A percentile compares a stretch with the other conserved stretches of the same genome.
Conservation (phyloP, 768 basidiomycete genomes). For the Amanita phalloides region DNA sequence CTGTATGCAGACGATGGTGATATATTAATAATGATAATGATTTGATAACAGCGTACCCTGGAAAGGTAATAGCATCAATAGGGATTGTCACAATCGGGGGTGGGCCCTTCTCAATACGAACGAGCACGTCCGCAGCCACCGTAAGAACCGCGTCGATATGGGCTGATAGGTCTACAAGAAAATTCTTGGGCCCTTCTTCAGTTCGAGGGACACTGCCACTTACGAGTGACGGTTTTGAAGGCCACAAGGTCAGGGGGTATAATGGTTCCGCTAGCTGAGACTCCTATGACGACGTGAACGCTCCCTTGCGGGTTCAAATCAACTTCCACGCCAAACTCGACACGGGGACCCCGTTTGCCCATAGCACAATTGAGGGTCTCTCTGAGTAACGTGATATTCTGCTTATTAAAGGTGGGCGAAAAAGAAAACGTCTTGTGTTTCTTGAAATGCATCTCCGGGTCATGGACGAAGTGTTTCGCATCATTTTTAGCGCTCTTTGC, state of each 20-base stretch:
- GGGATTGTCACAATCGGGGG: background rate
- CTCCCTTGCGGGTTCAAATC: conserved; percentile 22
- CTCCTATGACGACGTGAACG: conserved; percentile 23
- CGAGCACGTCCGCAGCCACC: background rate
- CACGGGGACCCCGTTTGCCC: conserved; percentile 9
- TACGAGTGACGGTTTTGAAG: conserved; percentile 25
- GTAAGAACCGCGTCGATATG: background rate
- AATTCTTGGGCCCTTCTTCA: background rate
- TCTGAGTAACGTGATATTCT: conserved; percentile 21
- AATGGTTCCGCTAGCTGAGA: conserved; percentile 32
- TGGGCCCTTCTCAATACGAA: background rate
- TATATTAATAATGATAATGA: background rate
- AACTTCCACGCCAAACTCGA: conserved; percentile 15
- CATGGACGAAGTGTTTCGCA: background rate
- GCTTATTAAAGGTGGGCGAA: conserved; percentile 14
- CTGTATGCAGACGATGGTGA: background rate
- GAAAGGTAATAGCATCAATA: background rate
- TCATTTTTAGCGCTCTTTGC: background rate
- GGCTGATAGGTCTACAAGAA: background rate
- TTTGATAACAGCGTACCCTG: background rate
- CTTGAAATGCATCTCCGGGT: conserved; percentile 19
- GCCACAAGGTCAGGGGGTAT: conserved; percentile 29
- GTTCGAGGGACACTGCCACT: conserved; percentile 4
- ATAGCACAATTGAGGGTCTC: conserved; percentile 12
- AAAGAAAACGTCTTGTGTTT: conserved; percentile 15